A percentile compares a stretch with the other conserved stretches of the same genome.
Evolutionary conservation across 2,329 filamentous ascomycete genomes (phyloP).

Genomic region (Ophiostoma australiae): DNA sequence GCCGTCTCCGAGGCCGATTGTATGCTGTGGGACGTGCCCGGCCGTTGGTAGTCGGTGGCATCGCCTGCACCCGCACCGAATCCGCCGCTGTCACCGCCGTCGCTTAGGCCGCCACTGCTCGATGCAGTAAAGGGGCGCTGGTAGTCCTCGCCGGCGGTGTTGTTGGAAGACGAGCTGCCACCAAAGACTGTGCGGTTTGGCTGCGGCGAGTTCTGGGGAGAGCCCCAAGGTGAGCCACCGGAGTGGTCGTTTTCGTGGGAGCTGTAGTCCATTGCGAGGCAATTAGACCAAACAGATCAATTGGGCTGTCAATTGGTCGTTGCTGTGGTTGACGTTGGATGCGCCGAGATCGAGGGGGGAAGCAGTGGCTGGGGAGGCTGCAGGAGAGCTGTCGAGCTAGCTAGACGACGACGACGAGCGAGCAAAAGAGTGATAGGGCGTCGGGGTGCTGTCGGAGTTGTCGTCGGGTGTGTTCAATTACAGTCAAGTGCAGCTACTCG

Average conservation of each 20-base stretch:
- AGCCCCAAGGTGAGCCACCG: constrained; percentile 47
- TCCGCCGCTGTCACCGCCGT: constrained; percentile 36
- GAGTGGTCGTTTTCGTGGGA: constrained; percentile 50
- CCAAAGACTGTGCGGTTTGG: constrained; percentile 43
- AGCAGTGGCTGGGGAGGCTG: not conserved
- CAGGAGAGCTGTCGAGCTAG: constrained; percentile 5
- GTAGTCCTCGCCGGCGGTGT: constrained; percentile 40
- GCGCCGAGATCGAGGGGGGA: not conserved
- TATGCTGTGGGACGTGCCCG: constrained; percentile 45
- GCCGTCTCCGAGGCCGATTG: constrained; percentile 40
- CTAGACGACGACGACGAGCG: not conserved
- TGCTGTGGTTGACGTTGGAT: not conserved
- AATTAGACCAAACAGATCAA: not conserved
- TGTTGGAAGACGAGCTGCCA: constrained; percentile 31
- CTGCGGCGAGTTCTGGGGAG: constrained; percentile 37
- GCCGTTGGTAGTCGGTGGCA: constrained; percentile 40
- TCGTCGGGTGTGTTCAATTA: not conserved
- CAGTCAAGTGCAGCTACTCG: not conserved
- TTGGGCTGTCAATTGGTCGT: not conserved
- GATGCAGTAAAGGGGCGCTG: constrained; percentile 35
- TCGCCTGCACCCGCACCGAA: constrained; percentile 38
- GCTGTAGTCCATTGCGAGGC: constrained; percentile 53
- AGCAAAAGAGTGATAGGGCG: not conserved
- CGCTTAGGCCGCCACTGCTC: constrained; percentile 40
- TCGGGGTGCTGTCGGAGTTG: not conserved